phyloP scores from a whole-genome alignment of 2,329 filamentous ascomycete genomes.

The Sporothrix brunneoviolacea region DNA sequence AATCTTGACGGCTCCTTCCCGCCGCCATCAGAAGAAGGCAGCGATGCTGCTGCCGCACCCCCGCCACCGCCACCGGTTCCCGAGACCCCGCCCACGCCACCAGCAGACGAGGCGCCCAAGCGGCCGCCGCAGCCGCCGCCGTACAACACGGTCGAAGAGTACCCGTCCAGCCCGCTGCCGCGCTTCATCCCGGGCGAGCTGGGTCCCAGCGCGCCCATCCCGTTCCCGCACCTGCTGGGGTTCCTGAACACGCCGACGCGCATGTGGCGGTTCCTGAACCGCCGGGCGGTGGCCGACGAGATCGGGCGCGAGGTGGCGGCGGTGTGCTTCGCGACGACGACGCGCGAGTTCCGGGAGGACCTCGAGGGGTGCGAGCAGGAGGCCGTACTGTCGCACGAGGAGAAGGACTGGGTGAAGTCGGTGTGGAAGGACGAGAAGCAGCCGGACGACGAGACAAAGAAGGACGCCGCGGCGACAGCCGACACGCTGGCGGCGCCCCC shows the following conservation, averaged over 20 bases:
- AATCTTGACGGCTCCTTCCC: no score
- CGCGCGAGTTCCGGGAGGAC: conserved; percentile 44
- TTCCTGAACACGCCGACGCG: conserved; percentile 85
- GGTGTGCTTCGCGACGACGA: conserved; percentile 60
- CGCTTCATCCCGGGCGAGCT: conserved; percentile 62
- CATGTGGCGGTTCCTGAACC: conserved; percentile 80
- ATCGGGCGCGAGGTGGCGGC: conserved; percentile 84
- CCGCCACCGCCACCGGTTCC: no score
- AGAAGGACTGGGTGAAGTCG: conserved; percentile 79
- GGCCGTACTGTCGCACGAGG: conserved; percentile 60
- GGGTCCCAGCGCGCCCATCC: conserved; percentile 63
- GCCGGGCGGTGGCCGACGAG: conserved; percentile 75
- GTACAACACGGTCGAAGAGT: conserved; percentile 68
- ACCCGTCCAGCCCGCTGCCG: conserved; percentile 59
- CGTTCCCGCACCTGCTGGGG: conserved; percentile 84
- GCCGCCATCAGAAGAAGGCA: conserved; percentile 32
- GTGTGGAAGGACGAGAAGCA: conserved; percentile 53
- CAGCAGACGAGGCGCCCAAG: conserved; percentile 44
- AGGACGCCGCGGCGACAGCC: conserved; percentile 12
- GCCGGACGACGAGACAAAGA: no score
- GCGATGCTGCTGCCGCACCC: no score
- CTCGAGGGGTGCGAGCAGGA: conserved; percentile 52
- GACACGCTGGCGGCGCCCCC: no score
- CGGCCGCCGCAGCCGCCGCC: conserved; percentile 59
- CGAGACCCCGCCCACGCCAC: no score